A percentile compares a stretch with the other conserved stretches of the same genome.
phyloP scores from a whole-genome alignment of 2,329 filamentous ascomycete genomes.

The Penicillium freii region DNA sequence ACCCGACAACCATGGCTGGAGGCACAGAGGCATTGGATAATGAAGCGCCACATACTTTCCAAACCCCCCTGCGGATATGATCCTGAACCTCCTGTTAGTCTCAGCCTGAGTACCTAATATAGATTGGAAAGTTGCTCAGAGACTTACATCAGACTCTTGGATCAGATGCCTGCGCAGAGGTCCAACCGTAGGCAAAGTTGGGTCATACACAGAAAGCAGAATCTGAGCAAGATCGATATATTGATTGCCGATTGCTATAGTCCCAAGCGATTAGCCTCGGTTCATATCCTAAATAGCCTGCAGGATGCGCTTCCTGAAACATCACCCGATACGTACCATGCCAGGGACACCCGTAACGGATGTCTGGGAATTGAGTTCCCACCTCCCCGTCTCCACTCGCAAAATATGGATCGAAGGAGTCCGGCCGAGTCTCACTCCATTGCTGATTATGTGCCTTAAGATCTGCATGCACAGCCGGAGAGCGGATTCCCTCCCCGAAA shows the following conservation, averaged over 20 bases:
- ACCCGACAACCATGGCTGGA: constrained; percentile 26
- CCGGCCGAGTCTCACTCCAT: constrained; percentile 20
- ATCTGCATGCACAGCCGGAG: constrained; percentile 16
- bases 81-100: constrained; percentile 10
- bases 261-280: neutral
- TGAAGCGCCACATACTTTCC: constrained; percentile 26
- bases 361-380: constrained; percentile 20
- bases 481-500: constrained; percentile 19
- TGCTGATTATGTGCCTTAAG: constrained; percentile 18
- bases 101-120: neutral
- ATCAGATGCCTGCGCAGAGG: constrained; percentile 16
- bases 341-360: constrained; percentile 25
- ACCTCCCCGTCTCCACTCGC: constrained; percentile 18
- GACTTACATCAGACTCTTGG: constrained; percentile 21
- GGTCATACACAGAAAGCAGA: constrained; percentile 19
- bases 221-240: constrained; percentile 23
- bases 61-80: constrained; percentile 25
- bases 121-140: neutral
- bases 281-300: neutral
- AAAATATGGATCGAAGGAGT: constrained; percentile 26
- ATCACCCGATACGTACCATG: constrained; percentile 18
- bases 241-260: constrained; percentile 22
- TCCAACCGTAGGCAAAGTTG: constrained; percentile 16
- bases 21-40: constrained; percentile 23
- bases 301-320: neutral